Base-by-base conservation (phyloP, 2,329 filamentous ascomycete species). In the Ampelomyces quisqualis region DNA sequence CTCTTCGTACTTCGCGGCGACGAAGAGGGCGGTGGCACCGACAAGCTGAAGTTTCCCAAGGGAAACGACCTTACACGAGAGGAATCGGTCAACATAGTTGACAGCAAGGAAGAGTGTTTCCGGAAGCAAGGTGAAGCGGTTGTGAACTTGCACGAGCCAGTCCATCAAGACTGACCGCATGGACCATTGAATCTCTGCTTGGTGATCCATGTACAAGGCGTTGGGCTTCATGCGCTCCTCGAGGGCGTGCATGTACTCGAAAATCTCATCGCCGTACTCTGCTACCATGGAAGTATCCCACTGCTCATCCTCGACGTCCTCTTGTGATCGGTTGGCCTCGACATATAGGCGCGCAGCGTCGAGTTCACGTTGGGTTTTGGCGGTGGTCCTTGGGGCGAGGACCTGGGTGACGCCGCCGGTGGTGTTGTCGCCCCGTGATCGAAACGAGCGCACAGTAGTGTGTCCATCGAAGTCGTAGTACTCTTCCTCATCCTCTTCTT, bases 201-300 rank as follows among this genome's bases (percentile, higher is more conserved):
- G 93, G 53, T 86, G 84, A 49, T 95, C 89, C 91, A 98, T 98
- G 76, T 98, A 98, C 66, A 93, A 82, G 3, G 89, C 78, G 60
- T 93, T 90, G 1, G 93, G 93, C 27, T 90, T 77, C 81, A 96
- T 86, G 55, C 83, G 66, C 77, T 80, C 87, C 89, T 98, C 93
- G 36, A 95, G 82, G 43, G 87, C 78, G 37, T 81, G 82, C 87
- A 97, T 89, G 72, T 97, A 95, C 18, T 81, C 77, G 60, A 97
- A 96, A 56, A 98, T 97, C 60, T 98, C 93, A 11, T 95, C 89
- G 33, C 86, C 86, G 62, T 98, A 98, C 65, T 97, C 91, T 8
- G 90, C 87, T 35, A 97, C 93, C 93, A 98, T 97, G 65, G 88
- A 95, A 22, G 91, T 89, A 64, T 97, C 93, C 82, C 86, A 95